Base-by-base conservation (phyloP, 1,284 basidiomycete species). In the Cryptococcus depauperatus region DNA sequence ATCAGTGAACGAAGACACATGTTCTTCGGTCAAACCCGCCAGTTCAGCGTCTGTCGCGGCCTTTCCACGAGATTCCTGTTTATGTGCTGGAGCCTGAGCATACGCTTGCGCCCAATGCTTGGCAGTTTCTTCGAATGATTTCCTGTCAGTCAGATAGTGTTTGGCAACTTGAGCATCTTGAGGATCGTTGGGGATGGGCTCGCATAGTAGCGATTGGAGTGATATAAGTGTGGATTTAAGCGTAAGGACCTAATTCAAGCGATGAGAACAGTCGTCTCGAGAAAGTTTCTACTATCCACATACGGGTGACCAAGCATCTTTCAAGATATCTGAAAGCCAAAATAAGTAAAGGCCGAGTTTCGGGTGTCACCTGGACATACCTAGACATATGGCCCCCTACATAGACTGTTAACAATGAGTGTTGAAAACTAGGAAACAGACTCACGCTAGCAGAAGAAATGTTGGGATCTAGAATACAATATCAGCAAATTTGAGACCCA, bases 121-220 rank as follows among this genome's bases (percentile, higher is more conserved):
- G 21, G 95, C 93, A 0, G 93, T 98, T 30, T 85, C 83, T 48
- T 96, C 87, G 61, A 97, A 98, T 54, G 83, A 83, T 16, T 74
- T 72, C 61, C 83, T 83, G 68, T 87, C 89, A 3, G 88, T 85
- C 59, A 88, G 82, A 65, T 89, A 98, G 69, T 96, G 92, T 64
- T 95, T 96, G 13, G 93, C 95, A 7, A 96, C 89, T 73, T 97
- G 91, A 0, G 95, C 93, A 64, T 97, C 95, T 73, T 97, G 93
- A 0, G 93, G 95, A 66, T 98, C 95, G 57, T 85, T 86, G 11
- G 93, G 95, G 67, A 96, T 91, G 0, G 93, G 95, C 3, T 85
- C 87, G 72, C 91, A 96, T n/a, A 98, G 76, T 10, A 98, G 77
- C 23, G 85, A 89, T 67, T 96, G 95, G 14, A 98, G 78, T 0